Evolutionary conservation across 2,329 filamentous ascomycete species (phyloP), one percentile per base, ranked within the genome.

Genomic region (Cyclaneusma minus): DNA sequence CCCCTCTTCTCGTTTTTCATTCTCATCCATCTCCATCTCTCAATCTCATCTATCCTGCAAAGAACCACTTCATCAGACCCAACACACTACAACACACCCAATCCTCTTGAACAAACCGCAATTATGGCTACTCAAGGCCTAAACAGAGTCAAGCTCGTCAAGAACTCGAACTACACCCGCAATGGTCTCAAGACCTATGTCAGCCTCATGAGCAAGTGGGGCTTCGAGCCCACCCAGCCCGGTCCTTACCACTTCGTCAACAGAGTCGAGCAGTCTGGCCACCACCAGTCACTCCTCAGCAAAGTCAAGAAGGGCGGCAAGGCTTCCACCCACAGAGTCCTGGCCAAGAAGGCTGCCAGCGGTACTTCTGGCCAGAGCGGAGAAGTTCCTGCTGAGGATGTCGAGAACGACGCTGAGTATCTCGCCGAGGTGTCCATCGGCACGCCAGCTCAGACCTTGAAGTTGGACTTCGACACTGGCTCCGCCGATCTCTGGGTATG

Each of bases 391-490:
- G 64, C 66, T 5, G 60, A 76, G 13, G 75, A 81, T 42, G 58
- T 68, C 28, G 68, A 80, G 48, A 75, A 77, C 38, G 74, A 81
- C 35, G 54, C 64, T 5, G 50, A 66, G 50, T 79, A 80, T 43
- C 60, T 80, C 13, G 72, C 64, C 24, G 58, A 65, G 16, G 65
- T 81, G 14, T 43, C 52, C 9, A 71, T 82, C 33, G 77, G 77
- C 15, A 73, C 64, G 2, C 74, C 74, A 10, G 48, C 59, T 2
- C 74, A 81, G 52, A 68, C 51, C 23, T 37, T 73, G 22, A 61
- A 59, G 35, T 47, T 80, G 9, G 64, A 79, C 41, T 79, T 81
- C 34, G 76, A 82, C 44, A 79, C 74, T 20, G 74, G 74, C 12
- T 77, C 70, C 7, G 62, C 72, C 12, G 76, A 81, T 52, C 56